Conservation (phyloP, 169 alveolate species). For the Plasmodium coatneyi region DNA sequence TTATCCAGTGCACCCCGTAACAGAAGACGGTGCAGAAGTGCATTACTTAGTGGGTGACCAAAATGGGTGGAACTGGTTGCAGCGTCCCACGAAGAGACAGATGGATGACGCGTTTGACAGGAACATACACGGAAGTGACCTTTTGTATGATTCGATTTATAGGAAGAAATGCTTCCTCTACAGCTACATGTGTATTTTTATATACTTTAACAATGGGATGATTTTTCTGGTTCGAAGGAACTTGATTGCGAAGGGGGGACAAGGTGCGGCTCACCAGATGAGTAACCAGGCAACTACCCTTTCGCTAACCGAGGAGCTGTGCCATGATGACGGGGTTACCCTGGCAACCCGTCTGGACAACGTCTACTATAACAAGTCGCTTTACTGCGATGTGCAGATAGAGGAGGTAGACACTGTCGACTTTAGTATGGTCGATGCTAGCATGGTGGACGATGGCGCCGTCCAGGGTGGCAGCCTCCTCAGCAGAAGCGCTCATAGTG, state of each 20-base stretch:
- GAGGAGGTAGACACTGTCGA: background rate
- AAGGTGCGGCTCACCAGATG: background rate
- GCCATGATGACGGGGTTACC: slow-evolving; percentile 33
- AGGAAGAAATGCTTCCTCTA: slow-evolving; percentile 12
- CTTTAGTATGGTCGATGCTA: background rate
- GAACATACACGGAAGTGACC: slow-evolving; percentile 29
- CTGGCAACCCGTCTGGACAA: slow-evolving; percentile 37
- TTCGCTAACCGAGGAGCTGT: slow-evolving; percentile 3
- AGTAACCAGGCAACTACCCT: background rate
- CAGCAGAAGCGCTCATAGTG: background rate
- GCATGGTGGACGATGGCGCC: background rate
- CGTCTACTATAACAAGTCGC: slow-evolving; percentile 1
- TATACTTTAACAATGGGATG: slow-evolving; percentile 46
- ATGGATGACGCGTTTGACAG: background rate
- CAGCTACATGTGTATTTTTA: slow-evolving; percentile 54
- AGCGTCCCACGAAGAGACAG: background rate
- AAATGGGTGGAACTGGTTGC: background rate
- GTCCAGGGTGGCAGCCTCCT: background rate
- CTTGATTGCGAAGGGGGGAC: background rate
- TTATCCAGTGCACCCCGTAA: background rate
- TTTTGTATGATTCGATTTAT: slow-evolving; percentile 35
- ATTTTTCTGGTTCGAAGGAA: slow-evolving; percentile 33
- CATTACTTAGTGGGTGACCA: background rate
- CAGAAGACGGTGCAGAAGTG: background rate
- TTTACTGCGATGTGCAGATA: slow-evolving; percentile 25